These are phyloP conservation scores for Penicillium sp. DNA, from an alignment of 2,329 filamentous ascomycete genomes.

Conservation along the genomic window DNA sequence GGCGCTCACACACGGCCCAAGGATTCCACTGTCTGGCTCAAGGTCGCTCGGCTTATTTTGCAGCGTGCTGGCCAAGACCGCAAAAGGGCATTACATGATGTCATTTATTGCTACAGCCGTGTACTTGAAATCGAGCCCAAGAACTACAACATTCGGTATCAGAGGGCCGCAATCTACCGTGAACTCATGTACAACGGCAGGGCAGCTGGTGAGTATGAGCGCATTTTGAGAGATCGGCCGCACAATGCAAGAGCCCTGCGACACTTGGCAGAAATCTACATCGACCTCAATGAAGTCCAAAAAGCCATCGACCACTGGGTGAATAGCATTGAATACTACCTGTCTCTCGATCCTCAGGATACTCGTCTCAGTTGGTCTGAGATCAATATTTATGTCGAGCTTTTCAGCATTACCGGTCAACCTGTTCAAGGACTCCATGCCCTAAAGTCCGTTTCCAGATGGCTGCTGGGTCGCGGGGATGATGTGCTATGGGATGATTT, in stretches of 20 bases:
- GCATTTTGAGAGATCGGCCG: conserved; percentile 54
- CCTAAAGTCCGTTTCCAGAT: conserved; percentile 72
- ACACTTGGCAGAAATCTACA: conserved; percentile 58
- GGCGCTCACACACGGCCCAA: conserved; percentile 58
- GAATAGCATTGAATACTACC: conserved; percentile 52
- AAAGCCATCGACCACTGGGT: conserved; percentile 54
- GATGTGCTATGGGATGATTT: conserved; percentile 77
- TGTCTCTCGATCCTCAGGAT: conserved; percentile 44
- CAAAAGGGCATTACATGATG: conserved; percentile 46
- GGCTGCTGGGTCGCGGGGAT: conserved; percentile 72
- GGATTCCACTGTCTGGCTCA: conserved; percentile 58
- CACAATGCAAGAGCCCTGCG: conserved; percentile 56
- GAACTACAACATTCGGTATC: conserved; percentile 54
- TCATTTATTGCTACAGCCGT: conserved; percentile 54
- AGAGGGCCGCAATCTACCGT: conserved; percentile 57
- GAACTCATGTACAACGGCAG: conserved; percentile 49
- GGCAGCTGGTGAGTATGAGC: conserved; percentile 54
- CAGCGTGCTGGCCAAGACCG: conserved; percentile 49
- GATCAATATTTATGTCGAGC: conserved; percentile 78
- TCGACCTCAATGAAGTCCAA: conserved; percentile 50
- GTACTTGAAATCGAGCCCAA: conserved; percentile 54
- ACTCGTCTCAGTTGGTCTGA: conserved; percentile 70
- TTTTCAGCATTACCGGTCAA: conserved; percentile 66
- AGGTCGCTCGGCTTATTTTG: conserved; percentile 56
- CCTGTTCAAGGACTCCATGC: conserved; percentile 66